Base-by-base conservation (phyloP, 371 early-diverging fungal genomes). In the Mucor racemosus region DNA sequence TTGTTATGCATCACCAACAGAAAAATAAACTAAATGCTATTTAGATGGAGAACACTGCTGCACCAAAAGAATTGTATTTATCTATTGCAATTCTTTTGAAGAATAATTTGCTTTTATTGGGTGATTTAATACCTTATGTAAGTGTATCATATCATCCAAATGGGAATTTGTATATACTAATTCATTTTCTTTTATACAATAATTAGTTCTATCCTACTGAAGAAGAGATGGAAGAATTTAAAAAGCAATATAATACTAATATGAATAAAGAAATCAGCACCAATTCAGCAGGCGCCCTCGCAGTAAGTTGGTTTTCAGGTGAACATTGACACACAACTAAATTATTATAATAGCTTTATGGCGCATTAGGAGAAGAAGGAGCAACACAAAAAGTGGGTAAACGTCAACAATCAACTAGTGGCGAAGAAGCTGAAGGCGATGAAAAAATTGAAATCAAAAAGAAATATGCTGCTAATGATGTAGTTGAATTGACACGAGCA, bases 51-150 rank as follows among this genome's bases (percentile, higher is more conserved):
- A 66, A 81, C 58, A 40, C 35, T 7, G 55, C 72, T 33, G 69
- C 77, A n/a, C 80, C 84, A 0, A 57, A 61, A 14, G 79, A 76
- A 36, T 21, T 81, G 9, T 78, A 76, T 44, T 66, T 76, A 54
- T 76, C 77, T 13, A 72, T 74, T 40, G 85, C 85, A 0, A 59
- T 84, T 4, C 65, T 96, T 56, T 88, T 95, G 39, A 82, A 86
- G 17, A 81, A 91, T 55, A 83, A 85, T 9, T 61, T 97, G 31
- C 79, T 96, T 13, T 61, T 69, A 1, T 72, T 96, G 6, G 82
- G 81, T n/a, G 93, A 93, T 63, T 58, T 97, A 10, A 88, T 92
- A 63, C 88, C 92, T 31, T 87, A 94, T 80, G 71, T 81, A 61
- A 58, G 69, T 46, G 26, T 26, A 26, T 26, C 26, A 26, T 26